These are phyloP conservation scores for Hypomyces rosellus DNA, from an alignment of 2,329 filamentous ascomycete genomes.

Conservation along the genomic window DNA sequence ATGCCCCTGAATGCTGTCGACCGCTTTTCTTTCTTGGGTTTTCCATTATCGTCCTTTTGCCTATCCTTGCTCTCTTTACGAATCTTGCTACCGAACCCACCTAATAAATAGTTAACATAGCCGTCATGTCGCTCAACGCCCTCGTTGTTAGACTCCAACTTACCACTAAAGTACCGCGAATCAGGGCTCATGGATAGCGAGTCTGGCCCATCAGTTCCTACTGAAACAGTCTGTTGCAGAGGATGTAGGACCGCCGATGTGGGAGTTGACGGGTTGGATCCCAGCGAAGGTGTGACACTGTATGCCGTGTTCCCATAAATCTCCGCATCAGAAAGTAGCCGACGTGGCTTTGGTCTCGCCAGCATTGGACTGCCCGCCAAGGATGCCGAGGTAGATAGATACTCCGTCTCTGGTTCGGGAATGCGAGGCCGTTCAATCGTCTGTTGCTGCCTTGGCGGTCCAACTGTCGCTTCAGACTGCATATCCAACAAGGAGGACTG, in stretches of 20 bases:
- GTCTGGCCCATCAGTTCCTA: conserved; percentile 25
- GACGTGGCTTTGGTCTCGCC: conserved; percentile 31
- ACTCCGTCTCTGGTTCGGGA: conserved; percentile 27
- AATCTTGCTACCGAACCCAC: conserved; percentile 41
- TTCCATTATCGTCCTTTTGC: conserved; percentile 33
- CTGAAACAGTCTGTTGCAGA: conserved; percentile 33
- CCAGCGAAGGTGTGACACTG: conserved; percentile 39
- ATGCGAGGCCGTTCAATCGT: conserved; percentile 17
- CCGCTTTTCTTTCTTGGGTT: conserved; percentile 32
- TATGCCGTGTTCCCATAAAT: conserved; percentile 35
- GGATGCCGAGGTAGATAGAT: conserved; percentile 30
- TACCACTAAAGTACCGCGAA: conserved; percentile 40
- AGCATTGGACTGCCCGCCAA: conserved; percentile 33
- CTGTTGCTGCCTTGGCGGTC: conserved; percentile 13
- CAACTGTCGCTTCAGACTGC: conserved; percentile 26
- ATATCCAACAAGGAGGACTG: conserved; percentile 46
- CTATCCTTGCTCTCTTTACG: conserved; percentile 46
- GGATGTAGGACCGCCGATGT: conserved; percentile 21
- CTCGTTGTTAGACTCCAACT: conserved; percentile 18
- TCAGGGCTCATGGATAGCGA: conserved; percentile 30
- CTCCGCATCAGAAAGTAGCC: conserved; percentile 41
- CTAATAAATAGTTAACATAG: conserved; percentile 22
- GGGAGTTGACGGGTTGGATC: conserved; percentile 23
- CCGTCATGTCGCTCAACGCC: not conserved
- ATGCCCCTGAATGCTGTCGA: conserved; percentile 35